Base-by-base conservation (phyloP, 352 stramenopile genomes). In the Phytophthora ramorum region DNA sequence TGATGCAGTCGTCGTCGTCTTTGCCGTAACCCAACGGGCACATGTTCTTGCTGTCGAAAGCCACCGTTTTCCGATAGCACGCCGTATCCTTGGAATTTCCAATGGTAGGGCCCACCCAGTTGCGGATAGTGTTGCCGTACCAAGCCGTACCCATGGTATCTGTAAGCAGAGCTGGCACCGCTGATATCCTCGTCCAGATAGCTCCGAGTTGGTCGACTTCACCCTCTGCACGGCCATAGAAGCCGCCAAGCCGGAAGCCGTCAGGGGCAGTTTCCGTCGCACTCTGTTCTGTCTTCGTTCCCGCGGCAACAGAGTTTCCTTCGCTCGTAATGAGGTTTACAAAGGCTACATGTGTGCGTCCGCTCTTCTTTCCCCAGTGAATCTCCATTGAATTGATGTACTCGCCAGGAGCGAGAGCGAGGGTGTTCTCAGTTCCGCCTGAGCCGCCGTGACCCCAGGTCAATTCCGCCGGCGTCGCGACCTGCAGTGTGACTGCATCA, bases 1-100 rank as follows among this genome's bases (percentile, higher is more conserved):
- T 74, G 76, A 79, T 87, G 65, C 81, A 90, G 7, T 76, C 82
- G 10, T 64, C 73, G 47, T 85, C 48, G 3, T 79, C 76, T 54
- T 87, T 79, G 34, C 68, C 79, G 30, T 76, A 59, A 59, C 54
- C 71, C 8, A 54, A 35, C 10, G 70, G 63, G 45, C 76, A 85
- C 0, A 58, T 45, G 37, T 69, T 80, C 74, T 41, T 73, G 65
- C 19, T 56, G 50, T 20, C 61, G 58, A 49, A 73, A 71, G 2
- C 43, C 19, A 69, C 57, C 2, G 64, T 76, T 47, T 78, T 78
- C 16, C 76, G 70, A 24, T 61, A 61, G 30, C 54, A 61, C 2
- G 54, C 54, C 4, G 54, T 53, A 40, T 61, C 54, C 34, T 66
- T 85, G 71, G 60, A 60, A 73, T 13, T 61, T 63, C 58, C 60